Percentiles rank a stretch among this genome's conserved stretches.
Conservation (phyloP, 768 basidiomycete species). For the Harrya chromipes region DNA sequence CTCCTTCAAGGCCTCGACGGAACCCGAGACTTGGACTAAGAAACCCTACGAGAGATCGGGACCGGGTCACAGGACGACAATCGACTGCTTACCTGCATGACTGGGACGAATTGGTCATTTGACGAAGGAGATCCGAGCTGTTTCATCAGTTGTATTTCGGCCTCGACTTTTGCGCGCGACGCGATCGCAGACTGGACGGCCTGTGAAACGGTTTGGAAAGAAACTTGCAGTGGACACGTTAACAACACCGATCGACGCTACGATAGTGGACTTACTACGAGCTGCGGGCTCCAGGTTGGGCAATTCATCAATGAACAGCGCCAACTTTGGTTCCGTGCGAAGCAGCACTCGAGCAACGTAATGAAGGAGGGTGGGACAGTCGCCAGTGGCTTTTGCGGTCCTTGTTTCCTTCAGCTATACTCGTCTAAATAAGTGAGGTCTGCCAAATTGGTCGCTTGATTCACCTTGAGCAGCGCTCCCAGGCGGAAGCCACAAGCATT, state of each 20-base stretch:
- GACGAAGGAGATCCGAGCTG: slow-evolving; percentile 28
- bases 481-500: slow-evolving; percentile 83
- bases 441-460: not conserved
- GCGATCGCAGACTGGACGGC: slow-evolving; percentile 54
- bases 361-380: slow-evolving; percentile 88
- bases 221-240: slow-evolving; percentile 47
- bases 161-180: slow-evolving; percentile 55
- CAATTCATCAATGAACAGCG: slow-evolving; percentile 76
- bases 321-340: slow-evolving; percentile 59
- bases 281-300: slow-evolving; percentile 82
- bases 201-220: slow-evolving; percentile 61
- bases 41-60: slow-evolving; percentile 24
- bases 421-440: not conserved
- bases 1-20: slow-evolving; percentile 62
- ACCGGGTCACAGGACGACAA: not conserved
- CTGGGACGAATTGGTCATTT: slow-evolving; percentile 59
- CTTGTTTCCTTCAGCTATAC: slow-evolving; percentile 81
- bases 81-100: slow-evolving; percentile 59
- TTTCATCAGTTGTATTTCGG: slow-evolving; percentile 49
- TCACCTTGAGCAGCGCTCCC: slow-evolving; percentile 77
- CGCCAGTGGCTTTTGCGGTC: slow-evolving; percentile 60
- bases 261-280: slow-evolving; percentile 45
- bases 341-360: slow-evolving; percentile 78
- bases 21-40: slow-evolving; percentile 38
- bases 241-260: not conserved